Evolutionary conservation across 805 yeast species (phyloP).

Genomic region (Ogataea chonburiensis): DNA sequence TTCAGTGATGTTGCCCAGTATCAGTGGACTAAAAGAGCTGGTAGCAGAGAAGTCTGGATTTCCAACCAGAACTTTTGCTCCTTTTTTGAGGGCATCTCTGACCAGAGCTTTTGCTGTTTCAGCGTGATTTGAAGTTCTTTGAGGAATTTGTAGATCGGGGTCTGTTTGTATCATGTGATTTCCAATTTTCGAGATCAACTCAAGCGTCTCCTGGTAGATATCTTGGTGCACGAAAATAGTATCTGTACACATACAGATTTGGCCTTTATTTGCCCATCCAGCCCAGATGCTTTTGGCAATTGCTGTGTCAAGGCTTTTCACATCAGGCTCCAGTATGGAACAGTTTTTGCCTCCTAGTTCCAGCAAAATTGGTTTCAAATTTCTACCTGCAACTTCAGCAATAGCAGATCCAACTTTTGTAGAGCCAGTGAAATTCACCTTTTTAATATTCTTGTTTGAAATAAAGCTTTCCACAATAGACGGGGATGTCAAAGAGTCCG

Average conservation of each 20-base stretch:
- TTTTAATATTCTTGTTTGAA: constrained; percentile 30
- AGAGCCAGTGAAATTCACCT: constrained; percentile 48
- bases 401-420: constrained; percentile 39
- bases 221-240: constrained; percentile 36
- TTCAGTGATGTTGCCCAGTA: constrained; percentile 34
- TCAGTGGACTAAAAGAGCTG: constrained; percentile 29
- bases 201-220: constrained; percentile 34
- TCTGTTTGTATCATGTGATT: constrained; percentile 15
- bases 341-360: constrained; percentile 49
- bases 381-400: constrained; percentile 37
- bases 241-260: constrained; percentile 49
- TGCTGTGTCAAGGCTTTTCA: constrained; percentile 36
- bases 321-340: constrained; percentile 34
- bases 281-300: constrained; percentile 32
- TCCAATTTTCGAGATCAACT: constrained; percentile 17
- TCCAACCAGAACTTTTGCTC: constrained; percentile 35
- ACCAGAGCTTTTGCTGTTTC: constrained; percentile 29
- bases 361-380: constrained; percentile 41
- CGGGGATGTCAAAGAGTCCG: constrained; percentile 29
- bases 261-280: constrained; percentile 46
- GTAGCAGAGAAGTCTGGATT: constrained; percentile 1
- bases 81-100: constrained; percentile 38
- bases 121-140: constrained; percentile 33
- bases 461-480: constrained; percentile 31
- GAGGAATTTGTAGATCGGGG: constrained; percentile 22